These are phyloP conservation scores for Aspergillus carlsbadensis DNA, from an alignment of 495 filamentous ascomycete species.

Conservation along the genomic window DNA sequence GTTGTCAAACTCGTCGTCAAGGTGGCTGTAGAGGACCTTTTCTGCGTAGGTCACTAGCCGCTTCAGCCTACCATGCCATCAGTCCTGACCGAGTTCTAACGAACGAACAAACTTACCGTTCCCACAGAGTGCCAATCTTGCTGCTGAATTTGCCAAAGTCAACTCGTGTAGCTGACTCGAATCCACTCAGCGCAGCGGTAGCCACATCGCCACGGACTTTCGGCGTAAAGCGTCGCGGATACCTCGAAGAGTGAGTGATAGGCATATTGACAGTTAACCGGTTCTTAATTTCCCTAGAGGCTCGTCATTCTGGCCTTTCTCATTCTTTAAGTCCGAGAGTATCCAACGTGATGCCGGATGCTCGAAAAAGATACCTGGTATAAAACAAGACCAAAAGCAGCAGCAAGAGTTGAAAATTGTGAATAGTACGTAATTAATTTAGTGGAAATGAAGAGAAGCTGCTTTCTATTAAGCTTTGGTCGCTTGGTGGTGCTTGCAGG, in stretches of 20 bases:
- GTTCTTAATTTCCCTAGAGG: no score
- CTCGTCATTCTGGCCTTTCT: no score
- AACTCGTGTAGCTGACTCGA: neutral
- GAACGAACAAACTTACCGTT: neutral
- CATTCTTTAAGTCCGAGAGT: no score
- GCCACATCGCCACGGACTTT: neutral
- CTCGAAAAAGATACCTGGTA: no score
- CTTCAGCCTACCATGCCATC: constrained; percentile 48
- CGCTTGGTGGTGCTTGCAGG: neutral
- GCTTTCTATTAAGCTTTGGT: neutral
- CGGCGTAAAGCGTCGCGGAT: neutral
- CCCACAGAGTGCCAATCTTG: neutral
- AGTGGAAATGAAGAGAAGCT: no score
- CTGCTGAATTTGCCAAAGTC: neutral
- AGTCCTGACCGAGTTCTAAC: neutral
- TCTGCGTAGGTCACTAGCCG: constrained; percentile 83
- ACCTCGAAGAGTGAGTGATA: no score
- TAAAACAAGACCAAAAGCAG: no score
- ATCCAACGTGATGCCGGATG: no score
- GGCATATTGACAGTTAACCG: no score
- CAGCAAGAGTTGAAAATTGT: no score
- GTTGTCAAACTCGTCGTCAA: constrained; percentile 84
- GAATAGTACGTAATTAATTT: no score
- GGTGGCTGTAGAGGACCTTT: constrained; percentile 92
- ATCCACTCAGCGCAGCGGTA: neutral